Percentiles rank a stretch among this genome's conserved stretches.
These are phyloP conservation scores for Berberis thunbergii DNA, from an alignment of 164 flowering plant species.

Conservation along the genomic window DNA sequence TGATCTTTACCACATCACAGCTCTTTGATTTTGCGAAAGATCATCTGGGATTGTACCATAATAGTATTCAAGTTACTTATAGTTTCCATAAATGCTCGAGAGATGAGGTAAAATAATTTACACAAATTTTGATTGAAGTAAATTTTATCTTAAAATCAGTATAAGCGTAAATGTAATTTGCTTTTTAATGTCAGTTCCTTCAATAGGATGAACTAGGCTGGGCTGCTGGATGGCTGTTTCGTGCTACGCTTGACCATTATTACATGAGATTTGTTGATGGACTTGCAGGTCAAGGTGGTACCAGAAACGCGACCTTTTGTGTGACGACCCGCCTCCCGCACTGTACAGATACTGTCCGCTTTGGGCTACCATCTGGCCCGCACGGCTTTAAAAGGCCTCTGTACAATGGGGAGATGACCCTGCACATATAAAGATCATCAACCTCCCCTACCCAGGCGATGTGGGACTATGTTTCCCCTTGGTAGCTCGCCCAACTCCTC, in stretches of 20 bases:
- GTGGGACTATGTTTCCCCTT: too few species aligned
- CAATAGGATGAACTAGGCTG: constrained; percentile 11
- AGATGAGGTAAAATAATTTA: constrained; percentile 9
- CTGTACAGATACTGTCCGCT: too few species aligned
- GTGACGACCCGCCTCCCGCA: too few species aligned
- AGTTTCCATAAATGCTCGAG: constrained; percentile 28
- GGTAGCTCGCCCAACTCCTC: too few species aligned
- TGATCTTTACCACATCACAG: not conserved
- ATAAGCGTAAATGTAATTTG: too few species aligned
- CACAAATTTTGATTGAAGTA: too few species aligned
- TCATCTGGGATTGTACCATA: constrained; percentile 15
- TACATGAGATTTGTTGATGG: constrained; percentile 19
- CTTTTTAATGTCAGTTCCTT: not conserved
- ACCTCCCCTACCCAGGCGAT: too few species aligned
- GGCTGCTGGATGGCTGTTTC: constrained; percentile 54
- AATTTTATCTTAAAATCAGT: too few species aligned
- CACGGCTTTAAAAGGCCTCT: too few species aligned
- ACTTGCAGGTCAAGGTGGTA: constrained; percentile 16
- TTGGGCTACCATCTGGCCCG: too few species aligned
- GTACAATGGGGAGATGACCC: too few species aligned
- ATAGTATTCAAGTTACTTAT: constrained; percentile 21
- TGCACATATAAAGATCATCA: too few species aligned
- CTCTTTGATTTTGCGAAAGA: constrained; percentile 18
- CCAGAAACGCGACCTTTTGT: constrained; percentile 18
- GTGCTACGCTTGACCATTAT: constrained; percentile 22